phyloP scores from a whole-genome alignment of 495 filamentous ascomycete genomes.

The Hypoxylon fuscum region DNA sequence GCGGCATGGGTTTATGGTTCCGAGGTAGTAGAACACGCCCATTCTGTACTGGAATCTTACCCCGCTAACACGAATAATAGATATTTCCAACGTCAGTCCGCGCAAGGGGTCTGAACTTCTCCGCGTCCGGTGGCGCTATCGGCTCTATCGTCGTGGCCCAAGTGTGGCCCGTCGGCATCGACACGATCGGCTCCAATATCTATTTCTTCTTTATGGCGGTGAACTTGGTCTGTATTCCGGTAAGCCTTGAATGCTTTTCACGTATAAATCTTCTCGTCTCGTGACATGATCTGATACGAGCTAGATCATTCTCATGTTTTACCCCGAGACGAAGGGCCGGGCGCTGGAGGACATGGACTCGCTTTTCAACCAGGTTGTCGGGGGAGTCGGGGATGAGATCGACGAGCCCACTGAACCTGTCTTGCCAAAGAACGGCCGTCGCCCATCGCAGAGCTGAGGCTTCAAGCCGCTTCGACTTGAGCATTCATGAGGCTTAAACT shows the following conservation, averaged over 20 bases:
- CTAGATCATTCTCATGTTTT: slow-evolving; percentile 57
- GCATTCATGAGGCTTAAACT: background rate
- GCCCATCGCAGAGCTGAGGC: slow-evolving; percentile 14
- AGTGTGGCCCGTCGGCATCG: slow-evolving; percentile 63
- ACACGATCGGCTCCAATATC: slow-evolving; percentile 61
- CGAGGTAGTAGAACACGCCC: too few species aligned
- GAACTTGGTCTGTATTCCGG: slow-evolving; percentile 60
- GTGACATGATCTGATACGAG: background rate
- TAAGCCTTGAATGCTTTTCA: slow-evolving; percentile 28
- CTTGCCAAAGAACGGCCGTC: slow-evolving; percentile 26
- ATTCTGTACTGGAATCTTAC: background rate
- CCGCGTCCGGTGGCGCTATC: slow-evolving; percentile 58
- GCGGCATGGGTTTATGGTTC: slow-evolving; percentile 67
- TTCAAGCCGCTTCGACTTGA: background rate
- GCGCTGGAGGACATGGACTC: slow-evolving; percentile 63
- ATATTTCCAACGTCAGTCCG: slow-evolving; percentile 64
- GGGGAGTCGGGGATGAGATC: slow-evolving; percentile 6
- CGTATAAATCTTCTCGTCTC: background rate
- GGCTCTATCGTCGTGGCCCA: slow-evolving; percentile 61
- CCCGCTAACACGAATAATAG: slow-evolving; percentile 28
- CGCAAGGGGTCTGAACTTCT: slow-evolving; percentile 61
- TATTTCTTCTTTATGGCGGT: slow-evolving; percentile 68
- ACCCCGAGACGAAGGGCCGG: slow-evolving; percentile 64
- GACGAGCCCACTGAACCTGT: slow-evolving; percentile 35
- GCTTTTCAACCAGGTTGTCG: slow-evolving; percentile 48